These are phyloP conservation scores for Cyphellophora europaea DNA, from an alignment of 2,329 filamentous ascomycete species.

Conservation along the genomic window DNA sequence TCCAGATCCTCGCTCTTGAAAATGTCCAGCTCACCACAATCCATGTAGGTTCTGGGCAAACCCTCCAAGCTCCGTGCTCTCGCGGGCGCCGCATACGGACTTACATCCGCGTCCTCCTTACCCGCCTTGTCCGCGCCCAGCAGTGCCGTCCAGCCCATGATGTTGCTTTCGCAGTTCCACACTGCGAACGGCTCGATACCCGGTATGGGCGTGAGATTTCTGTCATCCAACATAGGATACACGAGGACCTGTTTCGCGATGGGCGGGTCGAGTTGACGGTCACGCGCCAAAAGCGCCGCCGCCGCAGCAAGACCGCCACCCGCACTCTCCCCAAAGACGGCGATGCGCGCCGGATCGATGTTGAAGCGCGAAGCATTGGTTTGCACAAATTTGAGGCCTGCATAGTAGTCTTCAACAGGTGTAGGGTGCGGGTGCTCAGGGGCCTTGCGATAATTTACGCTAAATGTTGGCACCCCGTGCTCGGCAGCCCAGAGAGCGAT, in stretches of 20 bases:
- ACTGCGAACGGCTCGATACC: slow-evolving; percentile 25
- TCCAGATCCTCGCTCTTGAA: slow-evolving; percentile 33
- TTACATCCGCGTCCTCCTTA: slow-evolving; percentile 21
- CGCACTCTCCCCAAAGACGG: slow-evolving; percentile 33
- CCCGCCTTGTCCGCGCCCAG: slow-evolving; percentile 18
- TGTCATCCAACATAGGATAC: slow-evolving; percentile 41
- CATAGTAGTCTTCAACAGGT: slow-evolving; percentile 21
- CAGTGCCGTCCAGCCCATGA: slow-evolving; percentile 33
- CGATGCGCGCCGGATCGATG: slow-evolving; percentile 31
- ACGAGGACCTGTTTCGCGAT: slow-evolving; percentile 34
- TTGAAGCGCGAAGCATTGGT: slow-evolving; percentile 29
- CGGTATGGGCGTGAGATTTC: slow-evolving; percentile 21
- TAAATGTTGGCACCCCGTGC: slow-evolving; percentile 19
- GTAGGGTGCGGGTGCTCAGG: slow-evolving; percentile 19
- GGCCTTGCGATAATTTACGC: slow-evolving; percentile 20
- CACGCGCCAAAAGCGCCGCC: slow-evolving; percentile 29
- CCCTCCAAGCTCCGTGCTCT: slow-evolving; percentile 22
- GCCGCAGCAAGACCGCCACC: slow-evolving; percentile 34
- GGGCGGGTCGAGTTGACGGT: slow-evolving; percentile 22
- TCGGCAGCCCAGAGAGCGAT: slow-evolving; percentile 11
- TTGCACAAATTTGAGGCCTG: slow-evolving; percentile 28
- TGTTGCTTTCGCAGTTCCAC: slow-evolving; percentile 30
- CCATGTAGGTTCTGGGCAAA: slow-evolving; percentile 36
- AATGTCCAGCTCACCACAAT: slow-evolving; percentile 34
- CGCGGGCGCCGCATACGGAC: slow-evolving; percentile 28